phyloP scores from a whole-genome alignment of 2,329 filamentous ascomycete genomes.

The Emergomyces africanus region DNA sequence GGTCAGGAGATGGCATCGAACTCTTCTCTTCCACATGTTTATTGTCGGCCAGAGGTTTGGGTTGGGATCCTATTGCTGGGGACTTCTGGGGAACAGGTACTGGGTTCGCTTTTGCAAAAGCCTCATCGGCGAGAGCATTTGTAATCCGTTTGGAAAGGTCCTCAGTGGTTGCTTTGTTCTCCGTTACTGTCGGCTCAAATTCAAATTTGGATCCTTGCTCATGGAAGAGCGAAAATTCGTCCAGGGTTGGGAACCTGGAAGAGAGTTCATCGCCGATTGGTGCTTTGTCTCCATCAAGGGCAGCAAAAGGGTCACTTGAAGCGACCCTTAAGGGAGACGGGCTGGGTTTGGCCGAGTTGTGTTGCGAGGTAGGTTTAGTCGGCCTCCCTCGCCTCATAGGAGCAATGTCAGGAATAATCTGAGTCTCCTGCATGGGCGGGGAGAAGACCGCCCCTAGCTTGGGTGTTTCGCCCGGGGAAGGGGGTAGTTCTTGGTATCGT shows the following conservation, averaged over 20 bases:
- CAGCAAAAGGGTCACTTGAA: constrained; percentile 75
- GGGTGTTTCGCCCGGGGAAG: constrained; percentile 43
- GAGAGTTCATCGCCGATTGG: constrained; percentile 65
- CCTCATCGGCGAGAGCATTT: constrained; percentile 71
- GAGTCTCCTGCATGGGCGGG: constrained; percentile 56
- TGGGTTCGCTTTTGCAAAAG: constrained; percentile 46
- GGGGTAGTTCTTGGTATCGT: constrained; percentile 46
- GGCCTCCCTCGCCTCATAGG: constrained; percentile 88
- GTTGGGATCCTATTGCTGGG: constrained; percentile 18
- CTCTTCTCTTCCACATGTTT: constrained; percentile 14
- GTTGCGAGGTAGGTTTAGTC: constrained; percentile 36
- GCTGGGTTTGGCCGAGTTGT: constrained; percentile 42
- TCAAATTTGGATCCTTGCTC: constrained; percentile 75
- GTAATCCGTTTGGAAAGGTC: constrained; percentile 55
- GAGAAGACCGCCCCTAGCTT: constrained; percentile 71
- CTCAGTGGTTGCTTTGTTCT: constrained; percentile 32
- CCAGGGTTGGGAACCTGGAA: constrained; percentile 72
- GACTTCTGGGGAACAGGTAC: constrained; percentile 19
- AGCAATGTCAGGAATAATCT: constrained; percentile 72
- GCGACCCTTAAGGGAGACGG: constrained; percentile 58
- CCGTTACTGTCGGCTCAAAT: constrained; percentile 50
- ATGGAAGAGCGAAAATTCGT: constrained; percentile 83
- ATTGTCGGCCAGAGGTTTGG: constrained; percentile 2
- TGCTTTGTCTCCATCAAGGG: constrained; percentile 57
- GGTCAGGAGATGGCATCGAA: constrained; percentile 13